phyloP scores from a whole-genome alignment of 805 yeast species.

The Candida ulmi region DNA sequence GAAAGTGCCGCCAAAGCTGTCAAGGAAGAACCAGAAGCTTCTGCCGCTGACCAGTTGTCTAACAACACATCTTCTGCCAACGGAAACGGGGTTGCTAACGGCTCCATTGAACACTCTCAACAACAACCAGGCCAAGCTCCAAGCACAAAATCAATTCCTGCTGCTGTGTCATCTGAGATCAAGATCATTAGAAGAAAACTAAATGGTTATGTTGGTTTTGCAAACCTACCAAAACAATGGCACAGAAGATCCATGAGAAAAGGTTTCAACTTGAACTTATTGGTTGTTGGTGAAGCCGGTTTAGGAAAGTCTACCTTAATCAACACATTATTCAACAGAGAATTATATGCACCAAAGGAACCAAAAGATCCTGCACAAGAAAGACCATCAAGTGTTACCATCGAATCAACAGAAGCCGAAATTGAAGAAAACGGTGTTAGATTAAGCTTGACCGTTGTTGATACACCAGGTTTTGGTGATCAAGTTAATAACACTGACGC shows the following conservation, averaged over 20 bases:
- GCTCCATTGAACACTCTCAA: background rate
- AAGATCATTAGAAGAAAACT: constrained; percentile 77
- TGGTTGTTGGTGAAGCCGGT: constrained; percentile 90
- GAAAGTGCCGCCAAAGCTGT: background rate
- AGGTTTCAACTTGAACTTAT: constrained; percentile 83
- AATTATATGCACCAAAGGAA: constrained; percentile 41
- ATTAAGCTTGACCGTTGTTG: constrained; percentile 75
- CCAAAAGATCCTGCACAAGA: constrained; percentile 38
- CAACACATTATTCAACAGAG: constrained; percentile 79
- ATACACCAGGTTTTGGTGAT: constrained; percentile 94
- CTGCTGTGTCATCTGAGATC: constrained; percentile 33
- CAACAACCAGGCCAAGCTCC: constrained; percentile 5
- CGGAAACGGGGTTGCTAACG: constrained; percentile 4
- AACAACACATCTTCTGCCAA: constrained; percentile 1
- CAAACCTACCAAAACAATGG: constrained; percentile 98
- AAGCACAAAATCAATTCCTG: constrained; percentile 1
- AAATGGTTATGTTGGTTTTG: constrained; percentile 93
- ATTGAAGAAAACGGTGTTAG: constrained; percentile 94
- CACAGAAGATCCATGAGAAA: constrained; percentile 87
- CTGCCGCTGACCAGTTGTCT: too few species aligned
- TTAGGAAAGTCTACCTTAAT: constrained; percentile 90
- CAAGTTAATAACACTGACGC: constrained; percentile 71
- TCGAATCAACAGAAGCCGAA: constrained; percentile 58
- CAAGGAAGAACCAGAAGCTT: constrained; percentile 1
- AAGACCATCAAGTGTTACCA: constrained; percentile 41